phyloP scores from a whole-genome alignment of 2,329 filamentous ascomycete species.

The Colletotrichum tofieldiae region DNA sequence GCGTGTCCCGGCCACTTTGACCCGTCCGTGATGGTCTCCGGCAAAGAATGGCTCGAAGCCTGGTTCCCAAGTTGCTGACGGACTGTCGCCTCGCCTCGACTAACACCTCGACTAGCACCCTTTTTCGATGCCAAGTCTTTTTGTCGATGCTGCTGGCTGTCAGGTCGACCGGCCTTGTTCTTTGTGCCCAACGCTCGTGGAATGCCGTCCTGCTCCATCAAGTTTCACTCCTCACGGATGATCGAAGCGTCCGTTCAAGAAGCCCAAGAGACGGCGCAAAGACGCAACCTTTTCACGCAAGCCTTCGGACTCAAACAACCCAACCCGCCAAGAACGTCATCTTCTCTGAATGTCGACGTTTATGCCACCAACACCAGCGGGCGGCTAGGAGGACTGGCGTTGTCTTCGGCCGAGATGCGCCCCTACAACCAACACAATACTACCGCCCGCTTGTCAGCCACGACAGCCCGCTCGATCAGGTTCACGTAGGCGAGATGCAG shows the following conservation, averaged over 20 bases:
- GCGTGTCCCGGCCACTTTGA: constrained; percentile 21
- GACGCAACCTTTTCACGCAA: not conserved
- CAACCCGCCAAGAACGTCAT: constrained; percentile 4
- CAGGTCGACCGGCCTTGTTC: constrained; percentile 8
- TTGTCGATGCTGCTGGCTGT: constrained; percentile 13
- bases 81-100: constrained; percentile 34
- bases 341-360: not conserved
- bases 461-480: constrained; percentile 19
- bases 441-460: constrained; percentile 31
- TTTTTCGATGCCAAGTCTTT: constrained; percentile 17
- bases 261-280: not conserved
- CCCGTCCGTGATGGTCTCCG: constrained; percentile 12
- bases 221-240: not conserved
- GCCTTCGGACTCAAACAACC: not conserved
- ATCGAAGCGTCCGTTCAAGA: constrained; percentile 6
- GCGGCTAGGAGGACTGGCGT: not conserved
- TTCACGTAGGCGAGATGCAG: constrained; percentile 24
- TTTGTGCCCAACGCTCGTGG: constrained; percentile 18
- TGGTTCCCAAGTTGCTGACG: constrained; percentile 16
- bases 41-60: constrained; percentile 34
- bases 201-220: constrained; percentile 20
- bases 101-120: constrained; percentile 22
- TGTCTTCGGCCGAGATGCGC: constrained; percentile 24
- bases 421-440: constrained; percentile 8
- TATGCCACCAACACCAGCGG: constrained; percentile 17